These are phyloP conservation scores for Drosera spatulata DNA, from an alignment of 179 eudicot genomes.

Conservation along the genomic window DNA sequence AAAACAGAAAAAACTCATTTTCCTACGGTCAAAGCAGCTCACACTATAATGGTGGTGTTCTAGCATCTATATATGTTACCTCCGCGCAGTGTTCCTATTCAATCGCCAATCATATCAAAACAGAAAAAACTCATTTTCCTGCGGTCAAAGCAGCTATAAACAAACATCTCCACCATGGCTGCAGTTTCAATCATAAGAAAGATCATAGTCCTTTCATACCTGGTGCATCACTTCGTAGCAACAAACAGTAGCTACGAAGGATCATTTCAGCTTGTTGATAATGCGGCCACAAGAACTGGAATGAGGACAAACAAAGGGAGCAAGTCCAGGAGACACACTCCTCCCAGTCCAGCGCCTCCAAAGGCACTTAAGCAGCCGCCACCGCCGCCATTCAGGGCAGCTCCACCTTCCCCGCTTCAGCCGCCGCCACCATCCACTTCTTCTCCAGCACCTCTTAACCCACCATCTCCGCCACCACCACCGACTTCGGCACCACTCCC, in stretches of 20 bases:
- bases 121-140: no score
- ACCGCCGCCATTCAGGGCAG: conserved; percentile 18
- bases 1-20: no score
- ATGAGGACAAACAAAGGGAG: background rate
- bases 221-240: conserved; percentile 1
- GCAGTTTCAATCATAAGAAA: conserved; percentile 9
- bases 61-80: no score
- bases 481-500: conserved; percentile 1
- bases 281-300: background rate
- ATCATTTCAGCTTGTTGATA: background rate
- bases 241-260: background rate
- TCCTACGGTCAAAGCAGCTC: no score
- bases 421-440: background rate
- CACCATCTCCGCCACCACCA: no score
- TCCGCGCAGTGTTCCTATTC: no score
- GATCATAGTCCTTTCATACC: conserved; percentile 10
- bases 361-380: no score
- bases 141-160: no score
- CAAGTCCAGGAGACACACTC: background rate
- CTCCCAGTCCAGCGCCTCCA: no score
- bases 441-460: no score
- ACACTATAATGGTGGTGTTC: no score
- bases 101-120: no score
- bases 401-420: conserved; percentile 2
- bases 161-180: background rate